Evolutionary conservation across 345 rosid genomes (phyloP), one percentile per base, ranked within the genome.

Genomic region (Gossypium rotundifolium): DNA sequence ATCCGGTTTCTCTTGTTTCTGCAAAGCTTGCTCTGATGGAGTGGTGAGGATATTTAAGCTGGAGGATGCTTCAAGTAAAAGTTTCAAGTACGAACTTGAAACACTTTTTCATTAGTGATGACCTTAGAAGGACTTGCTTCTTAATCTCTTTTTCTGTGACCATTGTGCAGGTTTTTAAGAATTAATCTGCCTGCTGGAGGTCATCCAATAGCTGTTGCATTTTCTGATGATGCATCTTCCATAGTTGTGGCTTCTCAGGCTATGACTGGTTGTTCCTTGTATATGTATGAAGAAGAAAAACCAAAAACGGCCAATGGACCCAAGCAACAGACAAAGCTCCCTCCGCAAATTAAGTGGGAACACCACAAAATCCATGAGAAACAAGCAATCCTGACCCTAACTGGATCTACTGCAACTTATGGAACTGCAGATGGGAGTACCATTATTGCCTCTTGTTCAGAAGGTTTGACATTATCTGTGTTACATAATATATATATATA

Each of bases 11-110:
- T 27, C 46, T 53, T 79, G 66, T 84, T 75, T 82, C 64, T 73
- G 52, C 77, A 83, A 91, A 95, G 98, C 89, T 78, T 96, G 99
- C 71, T 89, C 81, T 55, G 98, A 96, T 85, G 94, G 99, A 81
- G 87, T 85, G 65, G 83, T 90, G 65, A 88, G 99, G 84, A 86
- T 93, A 68, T 93, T 88, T 94, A 74, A 90, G 87, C 81, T 95
- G 87, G 97, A 95, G 74, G 93, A 95, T 81, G 98, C 94, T 73
- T 85, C 90, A 7, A 95, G 93, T 83, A 95, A 91, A 90, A 91
- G 98, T 86, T 93, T 91, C 88, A 95, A 90, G 98, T 95, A 91
- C 11, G 52, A 65, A 65, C 53, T 4, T 42, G 3, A 57, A 48
- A 10, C 11, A 0, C 52, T 23, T 72, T 66, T 81, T 18, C 45